These are phyloP conservation scores for Ceratobasidium sp. DNA, from an alignment of 1,284 basidiomycete genomes.

Conservation along the genomic window DNA sequence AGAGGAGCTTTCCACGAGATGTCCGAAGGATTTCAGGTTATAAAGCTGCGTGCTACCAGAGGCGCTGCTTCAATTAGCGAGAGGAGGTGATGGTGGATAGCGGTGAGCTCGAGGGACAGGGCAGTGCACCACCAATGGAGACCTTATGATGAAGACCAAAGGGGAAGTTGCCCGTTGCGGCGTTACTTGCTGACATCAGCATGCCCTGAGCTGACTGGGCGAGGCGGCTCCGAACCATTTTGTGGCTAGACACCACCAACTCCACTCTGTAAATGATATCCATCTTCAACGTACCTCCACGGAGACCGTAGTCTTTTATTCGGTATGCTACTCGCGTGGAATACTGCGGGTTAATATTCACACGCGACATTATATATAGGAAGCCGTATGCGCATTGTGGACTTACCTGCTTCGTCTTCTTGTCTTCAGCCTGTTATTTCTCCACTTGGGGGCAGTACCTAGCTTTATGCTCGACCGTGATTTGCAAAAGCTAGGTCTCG, in stretches of 20 bases:
- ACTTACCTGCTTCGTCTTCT: background rate
- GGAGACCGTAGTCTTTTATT: background rate
- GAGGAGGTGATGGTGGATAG: background rate
- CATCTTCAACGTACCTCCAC: background rate
- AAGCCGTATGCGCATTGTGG: slow-evolving; percentile 6
- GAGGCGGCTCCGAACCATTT: background rate
- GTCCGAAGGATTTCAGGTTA: slow-evolving; percentile 14
- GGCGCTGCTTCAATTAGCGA: slow-evolving; percentile 34
- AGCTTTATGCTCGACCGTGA: background rate
- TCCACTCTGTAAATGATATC: background rate
- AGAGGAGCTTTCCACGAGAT: background rate
- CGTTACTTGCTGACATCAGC: slow-evolving; percentile 28
- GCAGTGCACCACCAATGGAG: background rate
- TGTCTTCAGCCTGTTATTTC: slow-evolving; percentile 4
- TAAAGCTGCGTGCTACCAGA: slow-evolving; percentile 44
- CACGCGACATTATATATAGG: background rate
- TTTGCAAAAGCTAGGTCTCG: background rate
- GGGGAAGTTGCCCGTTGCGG: slow-evolving; percentile 19
- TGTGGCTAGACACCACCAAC: background rate
- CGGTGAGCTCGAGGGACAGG: slow-evolving; percentile 13
- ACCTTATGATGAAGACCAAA: slow-evolving; percentile 1
- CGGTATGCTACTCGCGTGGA: background rate
- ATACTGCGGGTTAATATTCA: background rate
- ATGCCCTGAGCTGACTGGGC: background rate
- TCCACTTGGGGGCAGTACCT: slow-evolving; percentile 1